Evolutionary conservation across 495 filamentous ascomycete species (phyloP).

Genomic region (Tuber brumale): DNA sequence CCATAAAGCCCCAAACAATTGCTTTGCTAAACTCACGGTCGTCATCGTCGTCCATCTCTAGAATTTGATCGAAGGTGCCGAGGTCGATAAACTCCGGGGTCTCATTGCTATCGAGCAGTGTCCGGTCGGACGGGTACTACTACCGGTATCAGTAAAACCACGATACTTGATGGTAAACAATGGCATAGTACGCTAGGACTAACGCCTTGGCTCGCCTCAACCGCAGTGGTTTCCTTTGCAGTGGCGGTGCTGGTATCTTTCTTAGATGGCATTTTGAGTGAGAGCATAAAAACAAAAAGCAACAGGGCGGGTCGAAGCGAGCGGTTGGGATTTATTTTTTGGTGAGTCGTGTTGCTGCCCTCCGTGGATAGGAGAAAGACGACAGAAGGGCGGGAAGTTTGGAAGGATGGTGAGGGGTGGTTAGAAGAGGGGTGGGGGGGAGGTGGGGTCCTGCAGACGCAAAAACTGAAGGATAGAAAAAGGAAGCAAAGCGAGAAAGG

Average conservation of each 20-base stretch:
- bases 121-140: background rate
- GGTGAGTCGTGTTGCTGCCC: conserved; percentile 16
- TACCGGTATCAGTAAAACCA: background rate
- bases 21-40: conserved; percentile 74
- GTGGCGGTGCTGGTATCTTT: conserved; percentile 5
- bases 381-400: conserved; percentile 34
- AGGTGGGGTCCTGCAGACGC: conserved; percentile 28
- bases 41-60: conserved; percentile 79
- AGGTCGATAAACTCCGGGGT: conserved; percentile 65
- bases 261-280: conserved; percentile 28
- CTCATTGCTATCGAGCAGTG: background rate
- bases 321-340: conserved; percentile 22
- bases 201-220: conserved; percentile 11
- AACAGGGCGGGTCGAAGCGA: conserved; percentile 28
- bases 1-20: conserved; percentile 88
- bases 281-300: conserved; percentile 28
- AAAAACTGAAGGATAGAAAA: background rate
- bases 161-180: background rate
- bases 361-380: conserved; percentile 16
- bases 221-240: conserved; percentile 8
- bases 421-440: conserved; percentile 36
- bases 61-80: conserved; percentile 82
- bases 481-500: background rate
- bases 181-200: background rate
- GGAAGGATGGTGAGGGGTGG: conserved; percentile 33